Conservation (phyloP, 495 filamentous ascomycete species). For the Aspergillus coremiiformis region DNA sequence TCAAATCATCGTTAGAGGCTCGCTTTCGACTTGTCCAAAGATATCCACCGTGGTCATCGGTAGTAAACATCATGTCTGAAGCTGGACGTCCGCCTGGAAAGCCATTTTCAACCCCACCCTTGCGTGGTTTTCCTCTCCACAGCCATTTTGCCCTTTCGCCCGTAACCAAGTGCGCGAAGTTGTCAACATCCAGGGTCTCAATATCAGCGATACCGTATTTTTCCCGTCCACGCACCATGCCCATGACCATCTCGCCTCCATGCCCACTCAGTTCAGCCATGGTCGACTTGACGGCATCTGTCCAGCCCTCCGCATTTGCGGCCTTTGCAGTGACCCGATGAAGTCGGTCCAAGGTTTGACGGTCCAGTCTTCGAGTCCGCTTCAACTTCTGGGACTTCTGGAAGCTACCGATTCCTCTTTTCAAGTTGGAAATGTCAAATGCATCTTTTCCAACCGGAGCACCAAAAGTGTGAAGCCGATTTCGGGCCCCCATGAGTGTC, state of each 20-base stretch:
- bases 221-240: constrained; percentile 81
- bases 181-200: constrained; percentile 83
- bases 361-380: constrained; percentile 70
- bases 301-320: constrained; percentile 73
- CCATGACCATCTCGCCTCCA: constrained; percentile 86
- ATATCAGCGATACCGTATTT: constrained; percentile 86
- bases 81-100: constrained; percentile 46
- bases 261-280: constrained; percentile 94
- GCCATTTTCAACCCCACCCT: constrained; percentile 45
- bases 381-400: constrained; percentile 82
- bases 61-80: constrained; percentile 56
- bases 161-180: constrained; percentile 64
- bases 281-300: constrained; percentile 87
- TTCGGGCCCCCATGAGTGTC: constrained; percentile 80
- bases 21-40: constrained; percentile 54
- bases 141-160: constrained; percentile 86
- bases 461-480: constrained; percentile 72
- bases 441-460: constrained; percentile 86
- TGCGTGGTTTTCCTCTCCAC: constrained; percentile 82
- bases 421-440: constrained; percentile 75
- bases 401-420: constrained; percentile 76
- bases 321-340: constrained; percentile 81
- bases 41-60: constrained; percentile 58
- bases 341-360: constrained; percentile 71
- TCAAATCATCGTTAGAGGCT: constrained; percentile 34